A percentile compares a stretch with the other conserved stretches of the same genome.
Evolutionary conservation across 2,329 filamentous ascomycete genomes (phyloP).

Genomic region (Grosmannia serpens): DNA sequence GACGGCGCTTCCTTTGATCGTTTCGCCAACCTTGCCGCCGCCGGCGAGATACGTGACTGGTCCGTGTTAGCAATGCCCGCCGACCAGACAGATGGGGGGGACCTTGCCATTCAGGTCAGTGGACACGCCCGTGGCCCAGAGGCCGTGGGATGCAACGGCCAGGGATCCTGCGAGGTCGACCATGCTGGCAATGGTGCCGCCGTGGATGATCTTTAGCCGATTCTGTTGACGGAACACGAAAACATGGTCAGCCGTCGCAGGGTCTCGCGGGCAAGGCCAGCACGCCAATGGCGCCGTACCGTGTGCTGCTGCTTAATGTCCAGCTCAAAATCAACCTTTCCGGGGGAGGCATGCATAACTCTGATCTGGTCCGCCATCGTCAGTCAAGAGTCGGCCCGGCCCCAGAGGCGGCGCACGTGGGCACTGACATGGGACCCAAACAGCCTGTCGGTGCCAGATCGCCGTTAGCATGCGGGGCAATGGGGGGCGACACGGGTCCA

Average conservation of each 20-base stretch:
- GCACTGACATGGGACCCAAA: constrained; percentile 27
- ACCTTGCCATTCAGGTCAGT: constrained; percentile 50
- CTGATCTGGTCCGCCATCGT: constrained; percentile 40
- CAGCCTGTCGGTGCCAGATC: constrained; percentile 18
- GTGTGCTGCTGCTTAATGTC: constrained; percentile 66
- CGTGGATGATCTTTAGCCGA: constrained; percentile 63
- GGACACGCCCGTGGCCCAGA: constrained; percentile 52
- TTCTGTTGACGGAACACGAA: constrained; percentile 42
- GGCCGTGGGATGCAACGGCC: constrained; percentile 51
- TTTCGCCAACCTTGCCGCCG: constrained; percentile 46
- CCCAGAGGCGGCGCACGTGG: constrained; percentile 4
- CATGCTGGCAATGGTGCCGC: constrained; percentile 68
- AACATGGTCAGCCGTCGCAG: neutral
- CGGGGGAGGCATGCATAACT: constrained; percentile 50
- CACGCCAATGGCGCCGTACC: constrained; percentile 28
- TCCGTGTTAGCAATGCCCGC: neutral
- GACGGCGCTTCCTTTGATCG: constrained; percentile 41
- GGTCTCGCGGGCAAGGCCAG: neutral
- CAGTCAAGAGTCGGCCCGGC: neutral
- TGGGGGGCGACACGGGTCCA: neutral
- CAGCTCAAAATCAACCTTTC: constrained; percentile 64
- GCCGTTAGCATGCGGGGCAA: neutral
- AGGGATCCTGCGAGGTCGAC: constrained; percentile 55
- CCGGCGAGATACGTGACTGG: constrained; percentile 52
- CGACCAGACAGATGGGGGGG: neutral